Percentiles rank a stretch among this genome's conserved stretches.
Conservation (phyloP, 345 rosid species). For the Syzygium aqueum region DNA sequence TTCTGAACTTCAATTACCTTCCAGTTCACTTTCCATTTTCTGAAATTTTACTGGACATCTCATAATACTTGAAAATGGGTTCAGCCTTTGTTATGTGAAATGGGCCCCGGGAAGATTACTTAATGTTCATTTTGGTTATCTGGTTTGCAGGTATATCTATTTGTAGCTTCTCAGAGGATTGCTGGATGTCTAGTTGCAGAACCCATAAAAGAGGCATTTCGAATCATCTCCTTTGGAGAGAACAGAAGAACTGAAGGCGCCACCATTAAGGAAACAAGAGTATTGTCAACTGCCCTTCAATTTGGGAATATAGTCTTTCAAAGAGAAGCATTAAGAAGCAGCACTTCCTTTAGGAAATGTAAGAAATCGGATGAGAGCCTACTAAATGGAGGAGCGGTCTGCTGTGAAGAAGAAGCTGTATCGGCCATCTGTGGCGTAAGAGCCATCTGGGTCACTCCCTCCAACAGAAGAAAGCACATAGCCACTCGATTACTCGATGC, state of each 20-base stretch:
- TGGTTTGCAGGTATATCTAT: slow-evolving; percentile 60
- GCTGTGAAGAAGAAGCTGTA: slow-evolving; percentile 47
- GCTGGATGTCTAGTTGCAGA: slow-evolving; percentile 73
- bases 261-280: slow-evolving; percentile 15
- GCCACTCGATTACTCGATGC: slow-evolving; percentile 70
- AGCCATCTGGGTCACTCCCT: slow-evolving; percentile 86
- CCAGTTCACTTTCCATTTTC: not conserved
- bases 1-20: not conserved
- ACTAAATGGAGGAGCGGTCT: slow-evolving; percentile 38
- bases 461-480: slow-evolving; percentile 65
- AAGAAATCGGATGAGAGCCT: slow-evolving; percentile 7
- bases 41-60: not conserved
- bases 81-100: not conserved
- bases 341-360: slow-evolving; percentile 2
- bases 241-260: slow-evolving; percentile 6
- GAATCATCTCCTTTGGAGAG: slow-evolving; percentile 25
- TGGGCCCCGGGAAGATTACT: not conserved
- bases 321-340: slow-evolving; percentile 43
- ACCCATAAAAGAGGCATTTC: slow-evolving; percentile 74
- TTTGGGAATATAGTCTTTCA: slow-evolving; percentile 56
- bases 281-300: slow-evolving; percentile 33
- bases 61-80: not conserved
- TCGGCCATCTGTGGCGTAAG: slow-evolving; percentile 67
- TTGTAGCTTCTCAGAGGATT: slow-evolving; percentile 46
- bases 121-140: not conserved